Evolutionary conservation across 306 rosid species (phyloP).

Genomic region (Fragaria iinumae): DNA sequence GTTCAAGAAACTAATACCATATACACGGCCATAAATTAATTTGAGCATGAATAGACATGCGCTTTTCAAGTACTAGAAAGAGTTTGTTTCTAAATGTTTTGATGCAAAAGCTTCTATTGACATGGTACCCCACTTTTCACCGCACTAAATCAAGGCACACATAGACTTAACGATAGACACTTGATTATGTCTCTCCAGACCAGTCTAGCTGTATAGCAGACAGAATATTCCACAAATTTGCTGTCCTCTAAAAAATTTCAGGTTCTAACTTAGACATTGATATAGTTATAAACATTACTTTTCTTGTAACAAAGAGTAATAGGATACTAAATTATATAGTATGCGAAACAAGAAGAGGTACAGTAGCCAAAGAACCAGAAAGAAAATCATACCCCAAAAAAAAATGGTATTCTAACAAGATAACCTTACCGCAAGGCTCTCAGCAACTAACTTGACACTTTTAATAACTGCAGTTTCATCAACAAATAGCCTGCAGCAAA

Average conservation of each 20-base stretch:
- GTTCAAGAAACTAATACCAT: background rate
- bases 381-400: background rate
- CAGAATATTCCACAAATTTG: conserved; percentile 1
- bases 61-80: background rate
- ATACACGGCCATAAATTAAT: background rate
- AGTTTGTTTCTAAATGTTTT: background rate
- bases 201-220: background rate
- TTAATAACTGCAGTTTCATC: conserved; percentile 65
- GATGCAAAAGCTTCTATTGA: background rate
- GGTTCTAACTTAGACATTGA: background rate
- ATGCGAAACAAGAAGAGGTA: background rate
- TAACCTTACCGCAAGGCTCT: conserved; percentile 86
- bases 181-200: background rate
- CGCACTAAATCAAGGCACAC: background rate
- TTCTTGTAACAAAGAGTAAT: background rate
- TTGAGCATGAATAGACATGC: background rate
- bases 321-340: background rate
- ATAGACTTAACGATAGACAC: background rate
- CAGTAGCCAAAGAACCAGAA: background rate
- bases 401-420: background rate
- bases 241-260: background rate
- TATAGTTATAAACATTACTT: background rate
- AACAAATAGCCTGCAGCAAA: conserved; percentile 63
- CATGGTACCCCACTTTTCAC: background rate
- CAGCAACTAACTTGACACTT: conserved; percentile 89